Conservation (phyloP, 2,329 filamentous ascomycete genomes). For the Aschersonia sp. region DNA sequence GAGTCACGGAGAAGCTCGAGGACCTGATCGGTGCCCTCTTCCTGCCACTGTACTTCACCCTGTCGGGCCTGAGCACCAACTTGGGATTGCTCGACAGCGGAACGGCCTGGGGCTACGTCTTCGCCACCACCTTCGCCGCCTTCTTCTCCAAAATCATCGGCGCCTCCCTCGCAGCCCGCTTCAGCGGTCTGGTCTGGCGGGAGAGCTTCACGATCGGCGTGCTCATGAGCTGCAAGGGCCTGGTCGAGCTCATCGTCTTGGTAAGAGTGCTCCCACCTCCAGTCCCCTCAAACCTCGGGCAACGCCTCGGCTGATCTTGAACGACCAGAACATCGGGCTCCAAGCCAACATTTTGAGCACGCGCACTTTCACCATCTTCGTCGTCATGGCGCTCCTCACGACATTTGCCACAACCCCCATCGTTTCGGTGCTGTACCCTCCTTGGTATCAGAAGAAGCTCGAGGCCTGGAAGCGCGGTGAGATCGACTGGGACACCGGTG, state of each 20-base stretch:
- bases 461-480: constrained; percentile 58
- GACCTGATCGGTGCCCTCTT: constrained; percentile 77
- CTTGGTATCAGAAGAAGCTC: constrained; percentile 38
- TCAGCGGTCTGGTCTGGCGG: constrained; percentile 72
- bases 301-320: not conserved
- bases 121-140: constrained; percentile 68
- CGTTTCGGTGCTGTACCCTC: constrained; percentile 59
- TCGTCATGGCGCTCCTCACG: constrained; percentile 82
- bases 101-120: constrained; percentile 77
- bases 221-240: constrained; percentile 91
- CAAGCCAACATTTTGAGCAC: constrained; percentile 69
- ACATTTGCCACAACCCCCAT: constrained; percentile 75
- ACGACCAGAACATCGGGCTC: constrained; percentile 51
- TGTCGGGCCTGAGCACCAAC: constrained; percentile 80
- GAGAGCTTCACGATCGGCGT: constrained; percentile 80
- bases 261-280: constrained; percentile 29
- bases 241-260: constrained; percentile 89
- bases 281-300: too few species aligned
- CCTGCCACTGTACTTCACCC: constrained; percentile 81
- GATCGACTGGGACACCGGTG: constrained; percentile 61
- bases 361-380: constrained; percentile 82
- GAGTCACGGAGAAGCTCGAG: constrained; percentile 85
- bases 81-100: constrained; percentile 70
- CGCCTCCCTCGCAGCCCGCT: constrained; percentile 61
- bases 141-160: constrained; percentile 77